Evolutionary conservation across 208 protist species (phyloP).

Genomic region (Cochliopodium minus): DNA sequence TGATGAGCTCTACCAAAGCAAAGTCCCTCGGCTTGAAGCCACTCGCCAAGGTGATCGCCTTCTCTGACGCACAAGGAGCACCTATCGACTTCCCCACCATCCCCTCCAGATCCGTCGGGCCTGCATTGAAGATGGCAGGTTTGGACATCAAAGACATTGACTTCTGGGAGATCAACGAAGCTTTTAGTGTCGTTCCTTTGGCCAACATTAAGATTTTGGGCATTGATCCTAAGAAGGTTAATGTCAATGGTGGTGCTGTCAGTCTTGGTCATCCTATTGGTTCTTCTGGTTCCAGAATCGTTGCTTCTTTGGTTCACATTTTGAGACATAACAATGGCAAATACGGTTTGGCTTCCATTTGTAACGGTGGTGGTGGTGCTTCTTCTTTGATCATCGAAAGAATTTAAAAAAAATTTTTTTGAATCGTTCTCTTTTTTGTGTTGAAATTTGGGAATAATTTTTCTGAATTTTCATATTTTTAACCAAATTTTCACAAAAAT

Average conservation of each 20-base stretch:
- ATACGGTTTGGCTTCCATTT: conserved; percentile 65
- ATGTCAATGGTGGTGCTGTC: conserved; percentile 77
- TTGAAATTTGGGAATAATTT: too few relatives aligned
- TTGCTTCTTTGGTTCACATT: conserved; percentile 51
- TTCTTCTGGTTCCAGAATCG: conserved; percentile 60
- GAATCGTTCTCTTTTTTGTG: too few relatives aligned
- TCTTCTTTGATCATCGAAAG: conserved; percentile 57
- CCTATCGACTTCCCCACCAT: conserved; percentile 68
- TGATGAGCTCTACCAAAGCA: conserved; percentile 47
- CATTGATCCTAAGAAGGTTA: conserved; percentile 57
- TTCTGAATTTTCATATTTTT: too few relatives aligned
- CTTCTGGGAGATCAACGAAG: conserved; percentile 85
- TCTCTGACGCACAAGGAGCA: conserved; percentile 58
- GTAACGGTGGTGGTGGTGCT: conserved; percentile 81
- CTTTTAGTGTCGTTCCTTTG: conserved; percentile 77
- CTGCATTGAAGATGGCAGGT: conserved; percentile 38
- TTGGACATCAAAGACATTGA: conserved; percentile 48
- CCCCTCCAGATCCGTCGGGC: conserved; percentile 57
- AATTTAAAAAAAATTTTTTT: too few relatives aligned
- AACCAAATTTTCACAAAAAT: too few relatives aligned
- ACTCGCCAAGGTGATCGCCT: conserved; percentile 55
- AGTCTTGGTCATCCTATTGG: conserved; percentile 80
- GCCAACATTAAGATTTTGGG: conserved; percentile 53
- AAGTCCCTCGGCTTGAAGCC: conserved; percentile 52
- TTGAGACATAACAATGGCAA: conserved; percentile 33